phyloP scores from a whole-genome alignment of 805 yeast species.

The Sporopachydermia quercuum region DNA sequence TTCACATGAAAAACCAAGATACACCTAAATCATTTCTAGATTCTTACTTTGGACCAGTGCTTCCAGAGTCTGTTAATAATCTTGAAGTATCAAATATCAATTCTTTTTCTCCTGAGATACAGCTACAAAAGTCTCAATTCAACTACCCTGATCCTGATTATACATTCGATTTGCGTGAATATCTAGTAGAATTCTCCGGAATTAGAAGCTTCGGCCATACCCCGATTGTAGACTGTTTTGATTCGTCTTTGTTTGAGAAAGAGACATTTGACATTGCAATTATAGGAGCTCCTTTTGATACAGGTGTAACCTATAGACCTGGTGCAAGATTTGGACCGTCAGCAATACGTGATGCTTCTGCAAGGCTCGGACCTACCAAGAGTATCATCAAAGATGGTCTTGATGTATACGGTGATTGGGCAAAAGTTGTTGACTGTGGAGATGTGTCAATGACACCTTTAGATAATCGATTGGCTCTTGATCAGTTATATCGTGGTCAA shows the following conservation, averaged over 20 bases:
- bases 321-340: constrained; percentile 41
- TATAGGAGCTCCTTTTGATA: constrained; percentile 42
- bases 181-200: constrained; percentile 30
- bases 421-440: constrained; percentile 23
- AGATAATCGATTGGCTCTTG: constrained; percentile 28
- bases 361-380: too few species aligned
- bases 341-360: constrained; percentile 28
- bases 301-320: constrained; percentile 36
- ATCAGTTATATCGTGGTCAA: constrained; percentile 16
- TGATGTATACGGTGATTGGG: constrained; percentile 21
- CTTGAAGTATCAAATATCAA: too few species aligned
- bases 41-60: too few species aligned
- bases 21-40: too few species aligned
- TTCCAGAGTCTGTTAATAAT: too few species aligned
- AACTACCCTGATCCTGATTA: constrained; percentile 1
- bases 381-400: constrained; percentile 27
- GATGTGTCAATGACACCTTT: constrained; percentile 30
- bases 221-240: constrained; percentile 31
- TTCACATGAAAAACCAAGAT: too few species aligned
- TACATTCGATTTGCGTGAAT: not conserved
- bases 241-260: constrained; percentile 22
- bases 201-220: constrained; percentile 40
- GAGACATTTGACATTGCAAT: constrained; percentile 30
- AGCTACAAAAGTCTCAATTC: not conserved
- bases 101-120: too few species aligned